Evolutionary conservation across 805 yeast species (phyloP).

Genomic region (Ogataea dorogensis): DNA sequence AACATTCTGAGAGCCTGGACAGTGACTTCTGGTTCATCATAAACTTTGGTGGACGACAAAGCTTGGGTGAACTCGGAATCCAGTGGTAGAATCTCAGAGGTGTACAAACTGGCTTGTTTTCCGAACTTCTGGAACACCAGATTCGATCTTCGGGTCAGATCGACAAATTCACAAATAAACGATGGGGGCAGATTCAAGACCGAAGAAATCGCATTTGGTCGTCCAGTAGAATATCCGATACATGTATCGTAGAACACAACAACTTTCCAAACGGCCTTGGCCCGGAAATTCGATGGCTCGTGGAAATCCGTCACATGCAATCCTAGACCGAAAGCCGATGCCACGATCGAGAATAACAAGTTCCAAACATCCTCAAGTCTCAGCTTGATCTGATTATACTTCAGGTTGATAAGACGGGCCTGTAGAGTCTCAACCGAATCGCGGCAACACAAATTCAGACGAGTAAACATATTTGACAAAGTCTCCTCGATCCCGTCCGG

Average conservation of each 20-base stretch:
- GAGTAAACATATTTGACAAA: slow-evolving; percentile 5
- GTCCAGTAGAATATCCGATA: slow-evolving; percentile 2
- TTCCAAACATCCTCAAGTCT: slow-evolving; percentile 10
- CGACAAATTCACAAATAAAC: background rate
- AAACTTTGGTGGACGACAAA: background rate
- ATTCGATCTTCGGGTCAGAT: background rate
- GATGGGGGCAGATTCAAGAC: background rate
- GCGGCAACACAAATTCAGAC: slow-evolving; percentile 1
- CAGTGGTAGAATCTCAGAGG: slow-evolving; percentile 4
- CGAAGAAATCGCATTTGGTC: background rate
- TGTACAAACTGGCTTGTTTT: too few species aligned
- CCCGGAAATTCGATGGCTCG: too few species aligned
- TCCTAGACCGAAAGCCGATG: slow-evolving; percentile 6
- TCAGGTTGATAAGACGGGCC: slow-evolving; percentile 9
- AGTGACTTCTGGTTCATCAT: background rate
- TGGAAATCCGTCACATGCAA: slow-evolving; percentile 1
- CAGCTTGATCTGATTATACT: slow-evolving; percentile 3
- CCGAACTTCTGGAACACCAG: background rate
- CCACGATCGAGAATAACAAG: slow-evolving; percentile 8
- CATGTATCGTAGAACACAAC: slow-evolving; percentile 8
- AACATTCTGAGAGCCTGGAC: slow-evolving; percentile 3
- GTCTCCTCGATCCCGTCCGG: background rate
- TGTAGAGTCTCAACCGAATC: slow-evolving; percentile 10
- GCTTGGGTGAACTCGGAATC: slow-evolving; percentile 3
- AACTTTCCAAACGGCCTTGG: slow-evolving; percentile 5